Evolutionary conservation across 805 yeast species (phyloP).

Genomic region (Diddensiella transvaalensis): DNA sequence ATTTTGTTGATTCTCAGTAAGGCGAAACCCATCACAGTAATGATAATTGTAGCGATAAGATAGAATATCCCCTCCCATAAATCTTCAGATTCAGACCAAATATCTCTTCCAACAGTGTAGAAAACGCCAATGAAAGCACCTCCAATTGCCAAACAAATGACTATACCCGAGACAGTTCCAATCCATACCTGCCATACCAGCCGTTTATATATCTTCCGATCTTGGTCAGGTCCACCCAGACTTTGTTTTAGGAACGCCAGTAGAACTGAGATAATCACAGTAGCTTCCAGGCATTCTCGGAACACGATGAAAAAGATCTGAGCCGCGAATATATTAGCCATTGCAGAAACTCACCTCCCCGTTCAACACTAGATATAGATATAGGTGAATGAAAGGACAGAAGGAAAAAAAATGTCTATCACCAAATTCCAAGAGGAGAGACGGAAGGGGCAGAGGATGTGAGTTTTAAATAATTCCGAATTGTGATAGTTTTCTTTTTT

Average conservation of each 20-base stretch:
- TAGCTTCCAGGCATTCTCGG: slow-evolving; percentile 91
- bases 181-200: slow-evolving; percentile 76
- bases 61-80: slow-evolving; percentile 95
- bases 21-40: slow-evolving; percentile 90
- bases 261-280: slow-evolving; percentile 81
- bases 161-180: slow-evolving; percentile 69
- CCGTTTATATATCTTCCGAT: slow-evolving; percentile 49
- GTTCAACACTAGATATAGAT: no score
- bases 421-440: neutral
- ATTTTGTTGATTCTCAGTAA: slow-evolving; percentile 92
- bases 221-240: slow-evolving; percentile 47
- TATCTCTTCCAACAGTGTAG: slow-evolving; percentile 71
- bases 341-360: slow-evolving; percentile 21
- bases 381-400: neutral
- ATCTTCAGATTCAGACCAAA: slow-evolving; percentile 89
- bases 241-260: slow-evolving; percentile 88
- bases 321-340: slow-evolving; percentile 54
- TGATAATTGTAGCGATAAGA: slow-evolving; percentile 80
- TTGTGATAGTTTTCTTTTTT: no score
- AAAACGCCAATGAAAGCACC: slow-evolving; percentile 91
- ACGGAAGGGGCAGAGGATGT: neutral
- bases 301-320: slow-evolving; percentile 81
- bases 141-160: slow-evolving; percentile 78
- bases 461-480: neutral
- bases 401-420: neutral